A percentile compares a stretch with the other conserved stretches of the same genome.
phyloP scores from a whole-genome alignment of 768 basidiomycete species.

The Termitomyces sp. region DNA sequence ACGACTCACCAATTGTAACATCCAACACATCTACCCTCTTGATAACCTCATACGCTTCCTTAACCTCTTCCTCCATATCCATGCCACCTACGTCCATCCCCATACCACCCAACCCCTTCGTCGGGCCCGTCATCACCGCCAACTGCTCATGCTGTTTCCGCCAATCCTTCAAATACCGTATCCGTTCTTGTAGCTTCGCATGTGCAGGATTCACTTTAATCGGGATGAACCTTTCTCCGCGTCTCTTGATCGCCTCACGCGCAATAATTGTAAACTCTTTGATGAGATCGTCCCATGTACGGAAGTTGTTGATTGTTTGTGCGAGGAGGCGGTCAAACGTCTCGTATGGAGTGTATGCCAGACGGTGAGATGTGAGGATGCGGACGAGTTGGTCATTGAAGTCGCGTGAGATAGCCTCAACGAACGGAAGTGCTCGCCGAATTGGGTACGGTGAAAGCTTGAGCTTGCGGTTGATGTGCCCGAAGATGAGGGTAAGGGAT shows the following conservation, averaged over 20 bases:
- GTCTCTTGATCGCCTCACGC: slow-evolving; percentile 87
- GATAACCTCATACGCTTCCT: slow-evolving; percentile 94
- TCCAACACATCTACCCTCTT: slow-evolving; percentile 96
- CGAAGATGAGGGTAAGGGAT: slow-evolving; percentile 81
- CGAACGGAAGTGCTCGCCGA: slow-evolving; percentile 90
- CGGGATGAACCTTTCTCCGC: slow-evolving; percentile 90
- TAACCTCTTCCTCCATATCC: slow-evolving; percentile 98
- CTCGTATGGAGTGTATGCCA: slow-evolving; percentile 92
- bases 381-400: slow-evolving; percentile 94
- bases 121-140: slow-evolving; percentile 95
- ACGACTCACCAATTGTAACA: slow-evolving; percentile 75
- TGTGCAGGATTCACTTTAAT: slow-evolving; percentile 94
- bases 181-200: slow-evolving; percentile 84
- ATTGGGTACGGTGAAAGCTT: slow-evolving; percentile 96
- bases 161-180: slow-evolving; percentile 86
- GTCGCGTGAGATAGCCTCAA: slow-evolving; percentile 96
- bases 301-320: slow-evolving; percentile 75
- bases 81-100: slow-evolving; percentile 82
- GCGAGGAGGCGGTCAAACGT: slow-evolving; percentile 86
- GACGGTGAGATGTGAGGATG: slow-evolving; percentile 85
- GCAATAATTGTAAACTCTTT: slow-evolving; percentile 93
- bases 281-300: slow-evolving; percentile 85
- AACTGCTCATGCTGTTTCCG: slow-evolving; percentile 97
- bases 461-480: slow-evolving; percentile 93
- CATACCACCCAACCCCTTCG: slow-evolving; percentile 73